A percentile compares a stretch with the other conserved stretches of the same genome.
Conservation (phyloP, 257 asterid species). For the Coffea canephora region DNA sequence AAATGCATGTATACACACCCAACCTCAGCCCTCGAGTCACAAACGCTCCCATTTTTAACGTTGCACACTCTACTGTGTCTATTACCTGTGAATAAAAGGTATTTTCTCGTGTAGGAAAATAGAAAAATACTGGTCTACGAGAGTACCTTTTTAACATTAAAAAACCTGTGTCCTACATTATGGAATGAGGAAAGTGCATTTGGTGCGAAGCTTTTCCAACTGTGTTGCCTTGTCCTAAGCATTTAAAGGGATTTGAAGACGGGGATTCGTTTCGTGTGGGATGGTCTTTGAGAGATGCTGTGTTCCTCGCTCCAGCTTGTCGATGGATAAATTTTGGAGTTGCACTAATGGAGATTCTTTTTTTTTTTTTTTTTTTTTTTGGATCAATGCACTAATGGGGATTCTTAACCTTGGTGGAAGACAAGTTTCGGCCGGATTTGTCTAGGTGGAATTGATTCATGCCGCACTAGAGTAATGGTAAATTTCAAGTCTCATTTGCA, state of each 20-base stretch:
- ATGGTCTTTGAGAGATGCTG: background rate
- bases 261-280: background rate
- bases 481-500: too few species aligned
- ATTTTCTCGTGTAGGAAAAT: background rate
- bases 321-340: background rate
- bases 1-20: background rate
- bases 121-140: background rate
- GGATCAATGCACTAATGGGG: background rate
- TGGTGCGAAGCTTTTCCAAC: constrained; percentile 38
- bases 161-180: constrained; percentile 25
- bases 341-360: background rate
- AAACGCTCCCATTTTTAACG: constrained; percentile 5
- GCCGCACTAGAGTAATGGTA: too few species aligned
- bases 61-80: background rate
- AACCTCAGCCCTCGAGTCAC: background rate
- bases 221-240: constrained; percentile 32
- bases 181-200: constrained; percentile 41
- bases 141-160: background rate
- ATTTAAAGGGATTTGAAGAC: constrained; percentile 7
- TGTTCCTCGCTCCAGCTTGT: background rate
- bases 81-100: background rate
- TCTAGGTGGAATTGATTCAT: too few species aligned
- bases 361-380: too few species aligned
- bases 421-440: too few species aligned
- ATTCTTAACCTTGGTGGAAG: too few species aligned